These are phyloP conservation scores for Thelonectria discophora DNA, from an alignment of 2,329 filamentous ascomycete genomes.

Conservation along the genomic window DNA sequence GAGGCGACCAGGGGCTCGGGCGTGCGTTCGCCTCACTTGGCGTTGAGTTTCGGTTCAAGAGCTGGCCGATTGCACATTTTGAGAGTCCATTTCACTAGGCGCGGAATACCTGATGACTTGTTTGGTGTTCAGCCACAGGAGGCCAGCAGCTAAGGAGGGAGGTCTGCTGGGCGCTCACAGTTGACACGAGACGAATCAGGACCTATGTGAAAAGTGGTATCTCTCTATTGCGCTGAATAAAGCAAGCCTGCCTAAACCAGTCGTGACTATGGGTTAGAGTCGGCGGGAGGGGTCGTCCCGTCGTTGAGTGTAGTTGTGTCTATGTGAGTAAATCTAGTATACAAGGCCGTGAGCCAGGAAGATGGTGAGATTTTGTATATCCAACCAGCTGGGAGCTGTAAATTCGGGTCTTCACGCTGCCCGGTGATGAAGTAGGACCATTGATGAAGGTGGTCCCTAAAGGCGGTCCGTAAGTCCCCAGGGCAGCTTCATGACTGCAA, in stretches of 20 bases:
- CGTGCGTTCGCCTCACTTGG: background rate
- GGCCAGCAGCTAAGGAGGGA: too few relatives aligned
- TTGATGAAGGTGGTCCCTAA: background rate
- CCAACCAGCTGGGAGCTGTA: background rate
- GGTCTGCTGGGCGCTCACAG: too few relatives aligned
- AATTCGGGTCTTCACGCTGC: background rate
- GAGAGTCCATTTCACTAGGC: constrained; percentile 4
- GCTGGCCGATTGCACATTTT: background rate
- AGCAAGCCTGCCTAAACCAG: constrained; percentile 8
- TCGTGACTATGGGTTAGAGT: background rate
- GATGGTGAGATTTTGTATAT: constrained; percentile 10
- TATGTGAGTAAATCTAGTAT: constrained; percentile 32
- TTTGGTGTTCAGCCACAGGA: too few relatives aligned
- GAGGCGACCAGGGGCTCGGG: background rate
- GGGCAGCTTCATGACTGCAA: constrained; percentile 33
- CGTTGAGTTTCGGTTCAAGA: constrained; percentile 5
- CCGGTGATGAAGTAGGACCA: background rate
- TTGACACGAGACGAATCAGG: too few relatives aligned
- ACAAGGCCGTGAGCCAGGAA: constrained; percentile 23
- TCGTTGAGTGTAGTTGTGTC: constrained; percentile 28
- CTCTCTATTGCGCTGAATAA: constrained; percentile 17
- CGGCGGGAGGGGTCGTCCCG: background rate
- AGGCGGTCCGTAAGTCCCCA: background rate
- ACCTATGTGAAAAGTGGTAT: constrained; percentile 18
- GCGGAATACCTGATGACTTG: background rate